These are phyloP conservation scores for Phanerochaete carnosa DNA, from an alignment of 768 basidiomycete genomes.

Conservation along the genomic window DNA sequence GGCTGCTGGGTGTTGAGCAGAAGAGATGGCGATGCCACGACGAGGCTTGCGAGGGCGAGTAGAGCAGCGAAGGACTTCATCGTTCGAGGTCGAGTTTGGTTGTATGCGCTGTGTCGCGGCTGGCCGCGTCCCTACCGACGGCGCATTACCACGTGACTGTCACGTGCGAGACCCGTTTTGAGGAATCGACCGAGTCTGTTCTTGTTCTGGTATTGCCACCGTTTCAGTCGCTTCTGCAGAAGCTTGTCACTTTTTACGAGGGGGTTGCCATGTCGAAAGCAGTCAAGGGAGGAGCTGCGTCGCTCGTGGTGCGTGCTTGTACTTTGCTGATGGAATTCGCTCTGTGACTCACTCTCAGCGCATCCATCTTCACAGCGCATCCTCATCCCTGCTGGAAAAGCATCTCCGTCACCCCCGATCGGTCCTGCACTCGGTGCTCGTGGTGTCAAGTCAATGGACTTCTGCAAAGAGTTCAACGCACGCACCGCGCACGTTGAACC, in stretches of 20 bases:
- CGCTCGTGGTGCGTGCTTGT: constrained; percentile 63
- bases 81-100: neutral
- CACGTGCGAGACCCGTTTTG: neutral
- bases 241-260: neutral
- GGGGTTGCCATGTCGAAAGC: constrained; percentile 59
- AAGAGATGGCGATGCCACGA: constrained; percentile 34
- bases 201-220: constrained; percentile 1
- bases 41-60: constrained; percentile 42
- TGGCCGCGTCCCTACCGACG: constrained; percentile 7
- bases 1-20: constrained; percentile 35
- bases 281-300: constrained; percentile 50
- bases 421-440: constrained; percentile 97
- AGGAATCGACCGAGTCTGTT: neutral
- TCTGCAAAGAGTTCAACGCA: constrained; percentile 99
- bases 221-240: neutral
- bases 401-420: constrained; percentile 92
- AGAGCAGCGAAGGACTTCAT: constrained; percentile 51
- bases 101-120: neutral
- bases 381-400: constrained; percentile 89
- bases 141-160: neutral
- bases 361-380: constrained; percentile 53
- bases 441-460: constrained; percentile 99
- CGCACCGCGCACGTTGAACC: constrained; percentile 84
- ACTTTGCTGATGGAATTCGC: neutral
- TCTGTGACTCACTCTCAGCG: neutral